Percentiles rank a stretch among this genome's conserved stretches.
Evolutionary conservation across 371 early-diverging fungal species (phyloP).

Genomic region (Mortierella polycephala): DNA sequence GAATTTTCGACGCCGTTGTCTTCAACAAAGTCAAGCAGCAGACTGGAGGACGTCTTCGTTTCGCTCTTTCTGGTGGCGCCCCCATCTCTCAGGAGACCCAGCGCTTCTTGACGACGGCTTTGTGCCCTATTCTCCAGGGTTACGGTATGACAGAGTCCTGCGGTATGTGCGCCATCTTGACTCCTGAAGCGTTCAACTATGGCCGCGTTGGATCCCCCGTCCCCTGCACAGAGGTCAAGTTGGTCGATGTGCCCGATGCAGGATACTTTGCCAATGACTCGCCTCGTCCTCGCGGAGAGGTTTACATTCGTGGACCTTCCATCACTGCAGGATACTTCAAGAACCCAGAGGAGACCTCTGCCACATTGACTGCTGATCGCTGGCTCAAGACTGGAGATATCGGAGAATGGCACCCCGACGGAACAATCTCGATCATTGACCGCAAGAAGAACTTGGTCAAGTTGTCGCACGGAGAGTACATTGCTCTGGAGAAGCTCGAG

Average conservation of each 20-base stretch:
- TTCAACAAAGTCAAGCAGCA: slow-evolving; percentile 91
- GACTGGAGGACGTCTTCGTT: slow-evolving; percentile 93
- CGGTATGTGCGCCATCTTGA: slow-evolving; percentile 74
- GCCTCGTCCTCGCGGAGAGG: slow-evolving; percentile 85
- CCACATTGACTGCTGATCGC: slow-evolving; percentile 83
- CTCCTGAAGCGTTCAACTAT: slow-evolving; percentile 68
- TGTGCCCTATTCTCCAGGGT: slow-evolving; percentile 91
- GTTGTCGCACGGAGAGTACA: slow-evolving; percentile 94
- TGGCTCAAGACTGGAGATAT: slow-evolving; percentile 98
- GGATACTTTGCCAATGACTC: slow-evolving; percentile 75
- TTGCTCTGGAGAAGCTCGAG: slow-evolving; percentile 98
- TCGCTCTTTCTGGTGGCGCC: slow-evolving; percentile 95
- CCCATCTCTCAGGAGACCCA: slow-evolving; percentile 89
- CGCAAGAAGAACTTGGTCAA: slow-evolving; percentile 93
- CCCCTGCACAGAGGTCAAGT: slow-evolving; percentile 87
- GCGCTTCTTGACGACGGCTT: slow-evolving; percentile 82
- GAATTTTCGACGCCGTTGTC: slow-evolving; percentile 82
- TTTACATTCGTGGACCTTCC: slow-evolving; percentile 87
- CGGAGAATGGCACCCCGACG: slow-evolving; percentile 81
- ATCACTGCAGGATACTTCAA: slow-evolving; percentile 85
- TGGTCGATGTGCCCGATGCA: slow-evolving; percentile 88
- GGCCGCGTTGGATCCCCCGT: slow-evolving; percentile 87
- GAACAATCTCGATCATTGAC: slow-evolving; percentile 82
- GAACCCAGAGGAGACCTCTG: slow-evolving; percentile 78
- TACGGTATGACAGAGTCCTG: slow-evolving; percentile 83